A percentile compares a stretch with the other conserved stretches of the same genome.
phyloP scores from a whole-genome alignment of 805 yeast genomes.

The Starmera quercuum region DNA sequence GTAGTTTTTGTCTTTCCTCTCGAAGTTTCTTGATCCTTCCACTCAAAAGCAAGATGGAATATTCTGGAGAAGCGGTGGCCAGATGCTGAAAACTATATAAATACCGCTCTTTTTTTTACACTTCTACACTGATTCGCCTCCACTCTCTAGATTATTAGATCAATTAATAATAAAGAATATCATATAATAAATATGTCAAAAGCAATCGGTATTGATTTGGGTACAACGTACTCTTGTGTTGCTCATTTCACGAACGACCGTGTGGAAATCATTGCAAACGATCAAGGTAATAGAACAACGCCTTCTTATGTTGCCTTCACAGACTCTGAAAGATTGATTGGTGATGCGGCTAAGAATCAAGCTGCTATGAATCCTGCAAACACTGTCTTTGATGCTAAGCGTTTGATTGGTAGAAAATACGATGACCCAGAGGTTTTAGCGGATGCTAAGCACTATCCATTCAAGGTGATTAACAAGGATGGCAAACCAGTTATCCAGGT shows the following conservation, averaged over 20 bases:
- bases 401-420: constrained; percentile 84
- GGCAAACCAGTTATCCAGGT: constrained; percentile 88
- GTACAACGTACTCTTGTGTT: constrained; percentile 97
- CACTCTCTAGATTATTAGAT: neutral
- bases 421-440: constrained; percentile 69
- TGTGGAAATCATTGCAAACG: constrained; percentile 93
- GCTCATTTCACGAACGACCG: constrained; percentile 81
- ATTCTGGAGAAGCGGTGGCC: constrained; percentile 2
- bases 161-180: neutral
- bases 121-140: neutral
- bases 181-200: constrained; percentile 33
- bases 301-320: constrained; percentile 97
- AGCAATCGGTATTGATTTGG: constrained; percentile 85
- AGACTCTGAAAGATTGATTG: constrained; percentile 89
- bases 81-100: neutral
- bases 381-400: constrained; percentile 93
- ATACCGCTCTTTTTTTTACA: neutral
- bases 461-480: constrained; percentile 64
- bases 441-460: constrained; percentile 87
- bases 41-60: neutral
- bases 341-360: constrained; percentile 98
- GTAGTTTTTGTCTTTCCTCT: too few relatives aligned
- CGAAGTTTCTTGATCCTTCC: neutral
- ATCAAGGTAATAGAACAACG: constrained; percentile 97
- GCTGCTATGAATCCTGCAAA: constrained; percentile 94